Evolutionary conservation across 495 filamentous ascomycete genomes (phyloP).

Genomic region (Lasiosphaeria miniovina): DNA sequence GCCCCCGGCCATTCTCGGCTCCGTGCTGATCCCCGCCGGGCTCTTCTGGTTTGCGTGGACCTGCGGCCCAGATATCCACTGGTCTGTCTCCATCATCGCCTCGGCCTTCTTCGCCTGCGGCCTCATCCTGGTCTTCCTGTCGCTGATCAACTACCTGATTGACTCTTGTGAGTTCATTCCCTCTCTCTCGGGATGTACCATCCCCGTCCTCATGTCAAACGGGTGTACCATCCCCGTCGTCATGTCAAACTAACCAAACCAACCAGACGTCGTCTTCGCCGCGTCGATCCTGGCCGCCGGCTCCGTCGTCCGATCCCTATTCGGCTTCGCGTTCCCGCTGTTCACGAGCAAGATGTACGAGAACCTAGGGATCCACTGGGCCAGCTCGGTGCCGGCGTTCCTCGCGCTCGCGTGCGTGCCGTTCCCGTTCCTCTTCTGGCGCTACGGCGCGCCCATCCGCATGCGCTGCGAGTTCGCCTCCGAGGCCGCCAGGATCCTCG

Average conservation of each 20-base stretch:
- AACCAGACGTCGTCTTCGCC: constrained; percentile 65
- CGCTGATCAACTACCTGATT: constrained; percentile 74
- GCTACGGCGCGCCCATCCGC: constrained; percentile 66
- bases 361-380: constrained; percentile 78
- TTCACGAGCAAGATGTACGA: constrained; percentile 77
- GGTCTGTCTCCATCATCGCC: constrained; percentile 49
- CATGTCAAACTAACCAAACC: no score
- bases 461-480: constrained; percentile 71
- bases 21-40: constrained; percentile 48
- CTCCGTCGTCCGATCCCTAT: constrained; percentile 59
- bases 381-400: constrained; percentile 74
- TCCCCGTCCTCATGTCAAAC: no score
- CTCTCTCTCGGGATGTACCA: no score
- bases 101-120: constrained; percentile 47
- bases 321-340: constrained; percentile 79
- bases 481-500: constrained; percentile 56
- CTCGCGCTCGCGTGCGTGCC: constrained; percentile 73
- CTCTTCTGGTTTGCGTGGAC: constrained; percentile 66
- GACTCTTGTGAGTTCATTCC: constrained; percentile 48
- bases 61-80: constrained; percentile 45
- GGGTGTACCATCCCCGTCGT: no score
- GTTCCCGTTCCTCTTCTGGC: constrained; percentile 78
- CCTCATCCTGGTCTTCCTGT: constrained; percentile 59
- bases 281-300: constrained; percentile 81
- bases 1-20: constrained; percentile 67